phyloP scores from a whole-genome alignment of 2,329 filamentous ascomycete species.

The Trichoderma sp. region DNA sequence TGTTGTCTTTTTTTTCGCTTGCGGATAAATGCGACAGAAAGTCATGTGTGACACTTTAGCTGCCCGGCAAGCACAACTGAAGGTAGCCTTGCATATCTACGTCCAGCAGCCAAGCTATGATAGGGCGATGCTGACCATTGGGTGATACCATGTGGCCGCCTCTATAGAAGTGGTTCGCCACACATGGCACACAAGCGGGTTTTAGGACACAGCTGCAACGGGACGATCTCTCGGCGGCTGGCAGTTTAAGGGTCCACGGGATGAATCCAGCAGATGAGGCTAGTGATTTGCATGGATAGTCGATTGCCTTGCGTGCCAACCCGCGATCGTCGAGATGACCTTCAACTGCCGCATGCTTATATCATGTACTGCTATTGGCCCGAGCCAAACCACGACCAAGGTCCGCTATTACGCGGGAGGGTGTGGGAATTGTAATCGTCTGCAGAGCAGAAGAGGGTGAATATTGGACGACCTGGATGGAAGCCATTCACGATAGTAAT shows the following conservation, averaged over 20 bases:
- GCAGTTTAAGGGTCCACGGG: neutral
- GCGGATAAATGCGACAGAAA: neutral
- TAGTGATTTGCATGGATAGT: neutral
- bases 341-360: neutral
- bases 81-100: neutral
- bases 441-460: neutral
- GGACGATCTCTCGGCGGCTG: constrained; percentile 1
- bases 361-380: neutral
- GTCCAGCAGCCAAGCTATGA: neutral
- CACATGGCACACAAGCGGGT: neutral
- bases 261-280: neutral
- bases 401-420: neutral
- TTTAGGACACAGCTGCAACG: neutral
- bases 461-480: neutral
- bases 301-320: neutral
- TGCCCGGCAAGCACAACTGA: neutral
- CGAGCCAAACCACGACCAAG: neutral
- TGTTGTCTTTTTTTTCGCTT: neutral
- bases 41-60: neutral
- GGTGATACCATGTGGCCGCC: constrained; percentile 6
- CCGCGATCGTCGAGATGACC: neutral
- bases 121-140: neutral
- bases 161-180: neutral
- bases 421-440: neutral
- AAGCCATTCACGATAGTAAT: neutral